Percentiles rank a stretch among this genome's conserved stretches.
These are phyloP conservation scores for Solanum etuberosum DNA, from an alignment of 257 asterid genomes.

Conservation along the genomic window DNA sequence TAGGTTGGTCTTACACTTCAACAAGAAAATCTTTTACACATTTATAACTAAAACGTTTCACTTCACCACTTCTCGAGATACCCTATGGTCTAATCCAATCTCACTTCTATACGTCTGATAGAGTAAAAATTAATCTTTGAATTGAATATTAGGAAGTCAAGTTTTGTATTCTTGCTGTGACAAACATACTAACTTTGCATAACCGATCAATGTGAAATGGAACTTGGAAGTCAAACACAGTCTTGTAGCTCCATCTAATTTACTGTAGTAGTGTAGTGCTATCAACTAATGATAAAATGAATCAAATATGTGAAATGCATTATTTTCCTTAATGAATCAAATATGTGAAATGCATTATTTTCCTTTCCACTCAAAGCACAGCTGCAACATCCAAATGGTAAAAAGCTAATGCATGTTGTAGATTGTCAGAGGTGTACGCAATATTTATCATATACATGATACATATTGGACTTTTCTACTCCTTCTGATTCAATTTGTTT, in stretches of 20 bases:
- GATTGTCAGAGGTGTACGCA: not conserved
- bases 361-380: not conserved
- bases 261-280: not conserved
- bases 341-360: not conserved
- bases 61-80: not conserved
- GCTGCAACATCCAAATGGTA: not conserved
- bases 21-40: not conserved
- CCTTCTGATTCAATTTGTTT: not conserved
- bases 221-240: not conserved
- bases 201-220: not conserved
- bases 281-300: not conserved
- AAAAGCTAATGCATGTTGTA: not conserved
- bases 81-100: not conserved
- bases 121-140: not conserved
- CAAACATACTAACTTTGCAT: not conserved
- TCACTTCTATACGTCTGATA: not conserved
- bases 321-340: not conserved
- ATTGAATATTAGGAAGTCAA: not conserved
- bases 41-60: not conserved
- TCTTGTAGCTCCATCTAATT: not conserved
- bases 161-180: not conserved
- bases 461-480: not conserved
- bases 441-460: not conserved
- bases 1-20: not conserved
- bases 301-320: not conserved